Evolutionary conservation across 352 stramenopile species (phyloP).

Genomic region (Plasmopara halstedii): DNA sequence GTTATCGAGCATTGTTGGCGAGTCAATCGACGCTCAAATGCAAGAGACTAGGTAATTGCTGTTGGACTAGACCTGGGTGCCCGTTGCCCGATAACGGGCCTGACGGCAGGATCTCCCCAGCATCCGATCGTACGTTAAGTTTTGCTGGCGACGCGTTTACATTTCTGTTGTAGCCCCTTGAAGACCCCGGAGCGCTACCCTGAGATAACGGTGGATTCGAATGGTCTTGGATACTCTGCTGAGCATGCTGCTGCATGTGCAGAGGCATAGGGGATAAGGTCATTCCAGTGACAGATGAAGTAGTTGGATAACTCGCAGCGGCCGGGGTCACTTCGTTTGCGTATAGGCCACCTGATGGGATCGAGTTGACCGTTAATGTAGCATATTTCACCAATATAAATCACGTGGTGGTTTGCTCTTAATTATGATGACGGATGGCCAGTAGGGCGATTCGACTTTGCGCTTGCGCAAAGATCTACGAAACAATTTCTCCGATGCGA

Average conservation of each 20-base stretch:
- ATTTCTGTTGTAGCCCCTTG: slow-evolving; percentile 18
- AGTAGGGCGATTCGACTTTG: no score
- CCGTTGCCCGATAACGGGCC: slow-evolving; percentile 20
- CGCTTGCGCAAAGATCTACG: no score
- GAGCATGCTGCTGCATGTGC: slow-evolving; percentile 19
- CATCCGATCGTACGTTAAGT: slow-evolving; percentile 6
- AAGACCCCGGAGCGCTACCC: slow-evolving; percentile 15
- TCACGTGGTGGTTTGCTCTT: no score
- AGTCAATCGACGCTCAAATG: no score
- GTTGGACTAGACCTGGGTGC: slow-evolving; percentile 7
- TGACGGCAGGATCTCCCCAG: slow-evolving; percentile 9
- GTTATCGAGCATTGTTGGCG: no score
- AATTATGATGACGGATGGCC: no score
- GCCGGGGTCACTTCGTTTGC: slow-evolving; percentile 19
- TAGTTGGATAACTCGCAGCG: slow-evolving; percentile 24
- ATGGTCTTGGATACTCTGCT: slow-evolving; percentile 14
- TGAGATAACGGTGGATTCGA: slow-evolving; percentile 24
- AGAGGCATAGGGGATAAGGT: slow-evolving; percentile 10
- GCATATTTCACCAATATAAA: no score
- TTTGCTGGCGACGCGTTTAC: slow-evolving; percentile 5
- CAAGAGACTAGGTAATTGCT: slow-evolving; percentile 22
- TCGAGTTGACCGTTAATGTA: no score
- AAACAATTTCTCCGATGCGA: no score
- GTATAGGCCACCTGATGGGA: slow-evolving; percentile 19
- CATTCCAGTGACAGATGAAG: slow-evolving; percentile 5